phyloP scores from a whole-genome alignment of 2,329 filamentous ascomycete species.

The Biscogniauxia mediterranea region DNA sequence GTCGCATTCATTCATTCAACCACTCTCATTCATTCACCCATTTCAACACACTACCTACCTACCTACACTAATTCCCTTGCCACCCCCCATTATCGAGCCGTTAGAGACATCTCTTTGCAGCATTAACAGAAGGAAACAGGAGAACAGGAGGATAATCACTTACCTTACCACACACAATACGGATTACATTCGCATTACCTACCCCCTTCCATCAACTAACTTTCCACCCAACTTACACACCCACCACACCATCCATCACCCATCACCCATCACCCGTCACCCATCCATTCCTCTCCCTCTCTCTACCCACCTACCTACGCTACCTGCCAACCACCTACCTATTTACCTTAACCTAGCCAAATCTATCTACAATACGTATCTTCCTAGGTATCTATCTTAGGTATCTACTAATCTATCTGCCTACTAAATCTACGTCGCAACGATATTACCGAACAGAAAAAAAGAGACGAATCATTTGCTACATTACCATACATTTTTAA shows the following conservation, averaged over 20 bases:
- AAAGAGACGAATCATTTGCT: background rate
- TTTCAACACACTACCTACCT: no score
- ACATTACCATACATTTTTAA: constrained; percentile 1
- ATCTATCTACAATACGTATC: no score
- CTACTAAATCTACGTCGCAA: background rate
- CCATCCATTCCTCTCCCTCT: background rate
- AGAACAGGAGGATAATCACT: background rate
- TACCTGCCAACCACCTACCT: background rate
- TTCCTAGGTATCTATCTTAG: no score
- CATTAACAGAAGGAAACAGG: background rate
- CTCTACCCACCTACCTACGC: background rate
- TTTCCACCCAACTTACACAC: no score
- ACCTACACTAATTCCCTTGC: no score
- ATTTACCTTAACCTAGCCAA: background rate
- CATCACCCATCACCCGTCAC: background rate
- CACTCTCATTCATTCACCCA: background rate
- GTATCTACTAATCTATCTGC: background rate
- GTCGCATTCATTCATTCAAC: background rate
- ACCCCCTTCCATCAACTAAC: background rate
- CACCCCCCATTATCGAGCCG: no score
- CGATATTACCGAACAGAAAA: background rate
- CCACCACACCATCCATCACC: no score
- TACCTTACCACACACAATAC: background rate
- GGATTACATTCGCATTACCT: no score
- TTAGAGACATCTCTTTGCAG: background rate